Base-by-base conservation (phyloP, 257 asterid genomes). In the Solanum acaule region DNA sequence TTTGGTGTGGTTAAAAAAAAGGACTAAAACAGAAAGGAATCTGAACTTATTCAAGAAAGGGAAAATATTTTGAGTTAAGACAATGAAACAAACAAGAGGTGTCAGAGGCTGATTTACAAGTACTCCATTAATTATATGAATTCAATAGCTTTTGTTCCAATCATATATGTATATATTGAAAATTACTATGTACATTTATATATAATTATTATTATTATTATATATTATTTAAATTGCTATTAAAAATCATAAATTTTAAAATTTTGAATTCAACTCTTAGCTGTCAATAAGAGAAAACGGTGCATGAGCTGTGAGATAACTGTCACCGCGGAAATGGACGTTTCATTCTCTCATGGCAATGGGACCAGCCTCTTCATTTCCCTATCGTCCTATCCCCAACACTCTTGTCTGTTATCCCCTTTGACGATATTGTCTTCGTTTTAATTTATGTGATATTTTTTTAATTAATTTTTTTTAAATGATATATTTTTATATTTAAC, bases 251-350 rank as follows among this genome's bases (percentile, higher is more conserved):
- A 70, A 70, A 31, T 29, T 29, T 29, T 29, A 2, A 29, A 29
- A 71, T n/a, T 56, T 56, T 18, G 4, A 16, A 52, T 52, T 52
- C 61, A 1, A 6, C 10, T 16, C 3, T 16, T 49, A 49, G n/a
- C 65, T 56, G 65, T 56, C 67, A 10, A 29, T 46, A 46, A 16
- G 68, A 46, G 68, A 46, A 44, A 81, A 16, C 29, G 20, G 40
- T 20, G 68, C 86, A 81, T 81, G 86, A 46, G 86, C 86, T 81
- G 86, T 46, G 14, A 10, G 70, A 81, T 81, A 18, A 81, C 68
- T 81, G 86, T 79, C 67, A 79, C 6, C 6, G 31, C 20, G 18
- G 34, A 81, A 46, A 46, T 81, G 70, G 29, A 81, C 70, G 11
- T 46, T 81, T 18, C 86, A 0, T 49, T 49, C 42, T 46, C 42